phyloP scores from a whole-genome alignment of 2,329 filamentous ascomycete genomes.

The Pestalotiopsis sp. region DNA sequence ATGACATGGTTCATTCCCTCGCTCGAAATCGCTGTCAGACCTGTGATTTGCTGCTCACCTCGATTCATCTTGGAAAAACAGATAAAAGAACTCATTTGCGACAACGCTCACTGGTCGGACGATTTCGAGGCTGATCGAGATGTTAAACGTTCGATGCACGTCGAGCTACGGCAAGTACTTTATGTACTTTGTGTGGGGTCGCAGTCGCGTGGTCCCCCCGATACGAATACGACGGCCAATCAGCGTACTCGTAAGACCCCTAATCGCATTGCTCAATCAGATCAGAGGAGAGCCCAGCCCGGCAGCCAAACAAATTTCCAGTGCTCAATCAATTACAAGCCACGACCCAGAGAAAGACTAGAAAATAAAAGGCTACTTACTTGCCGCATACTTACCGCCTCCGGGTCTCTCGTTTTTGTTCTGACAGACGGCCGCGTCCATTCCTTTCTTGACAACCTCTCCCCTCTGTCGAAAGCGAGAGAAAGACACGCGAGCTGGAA shows the following conservation, averaged over 20 bases:
- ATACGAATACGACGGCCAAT: constrained; percentile 11
- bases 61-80: background rate
- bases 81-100: background rate
- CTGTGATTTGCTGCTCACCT: background rate
- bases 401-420: background rate
- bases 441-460: too few relatives aligned
- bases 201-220: background rate
- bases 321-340: background rate
- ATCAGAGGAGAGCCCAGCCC: background rate
- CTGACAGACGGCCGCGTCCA: too few relatives aligned
- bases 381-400: background rate
- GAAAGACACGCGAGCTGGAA: too few relatives aligned
- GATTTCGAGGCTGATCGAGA: background rate
- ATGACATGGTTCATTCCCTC: too few relatives aligned
- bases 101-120: constrained; percentile 1
- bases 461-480: too few relatives aligned
- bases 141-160: constrained; percentile 11
- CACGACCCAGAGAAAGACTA: background rate
- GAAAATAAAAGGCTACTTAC: too few relatives aligned
- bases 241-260: background rate
- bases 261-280: constrained; percentile 13
- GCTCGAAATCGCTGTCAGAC: background rate
- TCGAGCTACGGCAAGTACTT: background rate
- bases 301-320: constrained; percentile 13
- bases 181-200: background rate